phyloP scores from a whole-genome alignment of 805 yeast species.

The Pichia pseudocactophila region DNA sequence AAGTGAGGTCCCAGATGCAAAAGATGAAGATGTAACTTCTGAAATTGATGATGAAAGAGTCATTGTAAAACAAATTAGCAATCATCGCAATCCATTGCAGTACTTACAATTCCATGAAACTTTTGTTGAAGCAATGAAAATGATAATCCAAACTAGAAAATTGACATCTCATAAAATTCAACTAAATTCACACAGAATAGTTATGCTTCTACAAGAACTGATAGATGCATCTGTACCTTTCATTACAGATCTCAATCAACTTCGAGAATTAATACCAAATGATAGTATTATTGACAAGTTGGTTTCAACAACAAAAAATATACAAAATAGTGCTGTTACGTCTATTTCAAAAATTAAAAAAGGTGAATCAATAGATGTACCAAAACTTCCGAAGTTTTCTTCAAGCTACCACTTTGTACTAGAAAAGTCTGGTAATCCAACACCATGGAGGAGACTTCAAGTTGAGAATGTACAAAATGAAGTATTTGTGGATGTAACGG shows the following conservation, averaged over 20 bases:
- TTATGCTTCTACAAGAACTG: conserved; percentile 67
- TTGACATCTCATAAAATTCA: conserved; percentile 51
- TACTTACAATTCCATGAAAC: conserved; percentile 35
- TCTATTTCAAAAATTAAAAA: conserved; percentile 24
- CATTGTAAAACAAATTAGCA: conserved; percentile 8
- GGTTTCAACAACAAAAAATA: conserved; percentile 32
- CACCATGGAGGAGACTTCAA: conserved; percentile 74
- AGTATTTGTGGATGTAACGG: conserved; percentile 74
- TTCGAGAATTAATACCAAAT: conserved; percentile 63
- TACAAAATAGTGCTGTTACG: conserved; percentile 26
- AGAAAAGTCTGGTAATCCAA: conserved; percentile 29
- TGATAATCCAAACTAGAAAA: conserved; percentile 37
- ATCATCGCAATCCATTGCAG: conserved; percentile 33
- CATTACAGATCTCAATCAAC: conserved; percentile 58
- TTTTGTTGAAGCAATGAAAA: conserved; percentile 31
- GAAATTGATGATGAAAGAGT: background rate
- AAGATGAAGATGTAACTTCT: no score
- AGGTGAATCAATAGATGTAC: conserved; percentile 7
- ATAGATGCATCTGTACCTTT: conserved; percentile 71
- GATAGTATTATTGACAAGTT: conserved; percentile 47
- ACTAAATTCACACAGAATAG: conserved; percentile 61
- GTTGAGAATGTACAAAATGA: conserved; percentile 76
- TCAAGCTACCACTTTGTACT: conserved; percentile 11
- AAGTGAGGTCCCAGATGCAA: background rate
- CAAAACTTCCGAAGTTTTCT: conserved; percentile 10